Evolutionary conservation across 2,329 filamentous ascomycete genomes (phyloP).

Genomic region (Verticillium dahliae): DNA sequence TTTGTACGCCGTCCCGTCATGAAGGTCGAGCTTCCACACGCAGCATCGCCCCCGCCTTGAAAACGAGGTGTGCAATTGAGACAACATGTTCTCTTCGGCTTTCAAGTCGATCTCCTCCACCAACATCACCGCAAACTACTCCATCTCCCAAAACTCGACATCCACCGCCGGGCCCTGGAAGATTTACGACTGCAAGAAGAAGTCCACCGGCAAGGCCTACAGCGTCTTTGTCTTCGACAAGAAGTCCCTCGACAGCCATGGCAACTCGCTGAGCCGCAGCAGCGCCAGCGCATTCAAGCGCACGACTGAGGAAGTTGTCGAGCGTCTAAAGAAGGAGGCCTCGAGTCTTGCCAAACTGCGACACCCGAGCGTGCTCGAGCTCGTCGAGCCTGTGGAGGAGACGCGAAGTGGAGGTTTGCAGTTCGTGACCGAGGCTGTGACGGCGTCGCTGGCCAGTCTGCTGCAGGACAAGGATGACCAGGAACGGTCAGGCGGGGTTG

Average conservation of each 20-base stretch:
- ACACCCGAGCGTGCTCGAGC: constrained; percentile 86
- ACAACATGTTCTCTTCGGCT: constrained; percentile 81
- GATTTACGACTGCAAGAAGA: constrained; percentile 96
- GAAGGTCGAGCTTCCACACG: constrained; percentile 11
- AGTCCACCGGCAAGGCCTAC: constrained; percentile 80
- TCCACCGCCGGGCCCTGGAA: constrained; percentile 89
- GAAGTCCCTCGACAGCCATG: constrained; percentile 70
- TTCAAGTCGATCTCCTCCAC: constrained; percentile 87
- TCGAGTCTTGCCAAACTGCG: constrained; percentile 80
- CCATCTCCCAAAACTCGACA: constrained; percentile 67
- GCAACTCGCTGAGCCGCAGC: constrained; percentile 54
- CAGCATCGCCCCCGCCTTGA: constrained; percentile 8
- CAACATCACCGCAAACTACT: constrained; percentile 90
- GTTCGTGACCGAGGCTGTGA: constrained; percentile 91
- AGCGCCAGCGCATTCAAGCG: constrained; percentile 68
- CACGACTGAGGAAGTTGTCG: constrained; percentile 81
- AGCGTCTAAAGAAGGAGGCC: constrained; percentile 86
- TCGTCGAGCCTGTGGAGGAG: constrained; percentile 93
- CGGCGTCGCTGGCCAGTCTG: constrained; percentile 76
- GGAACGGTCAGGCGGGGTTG: constrained; percentile 61
- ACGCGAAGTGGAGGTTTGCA: constrained; percentile 85
- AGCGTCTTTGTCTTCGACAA: constrained; percentile 94
- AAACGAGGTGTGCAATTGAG: not conserved
- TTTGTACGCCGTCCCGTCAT: constrained; percentile 6
- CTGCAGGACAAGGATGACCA: constrained; percentile 86